Base-by-base conservation (phyloP, 2,329 filamentous ascomycete species). In the Setomelanomma holmii region DNA sequence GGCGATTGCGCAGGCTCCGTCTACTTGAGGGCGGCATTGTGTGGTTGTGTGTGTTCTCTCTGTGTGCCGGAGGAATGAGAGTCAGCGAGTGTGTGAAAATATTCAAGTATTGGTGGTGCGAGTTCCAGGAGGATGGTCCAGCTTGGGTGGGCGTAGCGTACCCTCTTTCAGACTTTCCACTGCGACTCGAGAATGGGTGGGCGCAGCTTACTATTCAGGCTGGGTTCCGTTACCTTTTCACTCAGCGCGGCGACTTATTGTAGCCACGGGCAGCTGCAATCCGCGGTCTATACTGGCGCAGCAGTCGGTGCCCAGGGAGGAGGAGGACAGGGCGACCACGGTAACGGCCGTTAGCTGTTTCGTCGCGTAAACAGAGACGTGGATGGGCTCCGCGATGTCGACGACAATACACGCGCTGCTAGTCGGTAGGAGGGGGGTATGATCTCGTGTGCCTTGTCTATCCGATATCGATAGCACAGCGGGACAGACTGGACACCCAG, bases 1-100 rank as follows among this genome's bases (percentile, higher is more conserved):
- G 58, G 56, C 68, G 68, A 53, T 61, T 64, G 56, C 64, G 65
- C 48, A 69, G 57, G 45, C 66, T 64, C 34, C 58, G 47, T 54
- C 68, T 58, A 51, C 66, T 60, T 49, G 53, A 66, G 34, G 67
- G 66, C 16, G 66, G 68, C 58, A 60, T 65, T 49, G 22, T 48
- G 38, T 23, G 16, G 23, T 7, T 53, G 51, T 36, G 47, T 19
- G 42, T 16, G n/a, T n/a, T 46, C 41, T 60, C 46, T 46, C 34
- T 43, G 5, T 22, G 33, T 23, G 41, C 27, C 36, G 45, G 36
- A 45, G 40, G 40, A 27, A 40, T 16, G 41, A 40, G 36, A 19
- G 53, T 66, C 54, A 69, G 66, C 55, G 53, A 59, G 44, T 8
- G 49, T 45, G 45, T 34, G 55, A 16, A 36, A 33, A 27, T 42